Evolutionary conservation across 2,329 filamentous ascomycete genomes (phyloP), one percentile per base, ranked within the genome.

Genomic region (Coniosporium tulheliwenetii): DNA sequence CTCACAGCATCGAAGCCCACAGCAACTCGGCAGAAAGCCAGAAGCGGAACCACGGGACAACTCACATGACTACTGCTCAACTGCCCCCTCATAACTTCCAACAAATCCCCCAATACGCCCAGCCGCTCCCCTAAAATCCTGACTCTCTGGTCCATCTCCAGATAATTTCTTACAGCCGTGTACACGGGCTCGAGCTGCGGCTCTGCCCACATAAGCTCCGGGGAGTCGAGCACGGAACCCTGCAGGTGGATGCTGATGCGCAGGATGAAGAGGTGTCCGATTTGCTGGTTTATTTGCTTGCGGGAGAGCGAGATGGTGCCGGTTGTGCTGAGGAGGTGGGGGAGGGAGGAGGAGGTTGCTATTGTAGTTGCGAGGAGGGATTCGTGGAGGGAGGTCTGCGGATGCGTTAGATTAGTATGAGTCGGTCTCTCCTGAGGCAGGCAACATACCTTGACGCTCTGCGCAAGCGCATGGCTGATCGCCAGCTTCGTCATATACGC

Each of bases 401-500:
- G 8, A 35, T n/a, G 3, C 3, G 32, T 3, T 26, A 7, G 19
- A 7, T 26, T 26, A 26, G 7, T 7, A 26, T 26, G 19, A 7
- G 19, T 41, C 7, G 19, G 19, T 26, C 4, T 3, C 7, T 26
- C 19, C 19, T 7, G 19, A 35, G 15, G 36, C 8, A 2, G n/a
- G 36, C 12, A 37, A 37, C 52, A 38, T 58, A 80, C 79, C 73
- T 98, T 96, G 55, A 96, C 91, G 47, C 85, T 93, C 61, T 98
- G 91, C 0, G 89, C 84, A 38, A 98, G 68, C 2, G 91, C 91
- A 64, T 98, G 91, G 12, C 85, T 93, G 56, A 96, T 96, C 42
- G 89, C 86, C 32, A 96, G 69, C 65, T 96, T 96, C 50, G 82
- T 93, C 91, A 96, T 96, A 65, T 96, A 93, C 61, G 93, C 94